phyloP scores from a whole-genome alignment of 2,329 filamentous ascomycete genomes.

The Calonectria hongkongensis region DNA sequence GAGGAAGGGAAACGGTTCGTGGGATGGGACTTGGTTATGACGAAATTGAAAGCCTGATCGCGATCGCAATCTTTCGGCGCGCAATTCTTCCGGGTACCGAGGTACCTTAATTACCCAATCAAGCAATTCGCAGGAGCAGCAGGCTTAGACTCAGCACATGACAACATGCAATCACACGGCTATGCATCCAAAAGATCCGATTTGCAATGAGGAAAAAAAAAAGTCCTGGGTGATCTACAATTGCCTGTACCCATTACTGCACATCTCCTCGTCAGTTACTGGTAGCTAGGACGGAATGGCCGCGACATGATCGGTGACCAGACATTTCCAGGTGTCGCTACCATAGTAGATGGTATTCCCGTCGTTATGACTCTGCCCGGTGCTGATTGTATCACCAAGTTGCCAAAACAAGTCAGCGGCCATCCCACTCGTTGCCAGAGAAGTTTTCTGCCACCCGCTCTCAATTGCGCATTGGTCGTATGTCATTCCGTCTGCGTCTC shows the following conservation, averaged over 20 bases:
- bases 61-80: conserved; percentile 45
- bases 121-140: background rate
- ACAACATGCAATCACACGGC: background rate
- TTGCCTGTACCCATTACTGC: background rate
- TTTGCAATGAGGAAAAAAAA: background rate
- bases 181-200: conserved; percentile 13
- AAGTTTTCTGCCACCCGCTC: conserved; percentile 65
- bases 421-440: conserved; percentile 57
- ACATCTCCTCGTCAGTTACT: no score
- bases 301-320: conserved; percentile 66
- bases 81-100: conserved; percentile 50
- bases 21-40: conserved; percentile 7
- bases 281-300: conserved; percentile 20
- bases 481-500: conserved; percentile 50
- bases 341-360: conserved; percentile 67
- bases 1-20: background rate
- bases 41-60: conserved; percentile 29
- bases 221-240: background rate
- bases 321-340: conserved; percentile 63
- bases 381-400: conserved; percentile 63
- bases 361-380: conserved; percentile 64
- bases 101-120: conserved; percentile 11
- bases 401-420: conserved; percentile 64
- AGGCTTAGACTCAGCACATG: background rate
- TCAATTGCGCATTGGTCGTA: conserved; percentile 64